Percentiles rank a stretch among this genome's conserved stretches.
phyloP scores from a whole-genome alignment of 179 eudicot genomes.

The Spinacia oleracea region DNA sequence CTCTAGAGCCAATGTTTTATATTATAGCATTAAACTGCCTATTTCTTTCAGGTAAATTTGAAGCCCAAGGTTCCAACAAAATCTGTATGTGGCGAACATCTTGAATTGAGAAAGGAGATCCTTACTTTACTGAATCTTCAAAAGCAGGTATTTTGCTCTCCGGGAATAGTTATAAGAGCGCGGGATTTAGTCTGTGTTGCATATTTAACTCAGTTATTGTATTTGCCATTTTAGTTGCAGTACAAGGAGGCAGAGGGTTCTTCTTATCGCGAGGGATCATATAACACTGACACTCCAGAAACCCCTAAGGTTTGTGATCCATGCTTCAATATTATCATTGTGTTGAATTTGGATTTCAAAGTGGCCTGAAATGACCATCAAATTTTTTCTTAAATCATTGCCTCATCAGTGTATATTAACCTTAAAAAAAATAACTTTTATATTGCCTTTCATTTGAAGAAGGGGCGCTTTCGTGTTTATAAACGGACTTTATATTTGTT shows the following conservation, averaged over 20 bases:
- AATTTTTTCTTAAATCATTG: not conserved
- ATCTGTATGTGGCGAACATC: conserved; percentile 97
- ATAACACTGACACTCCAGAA: conserved; percentile 69
- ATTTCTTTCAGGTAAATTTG: conserved; percentile 68
- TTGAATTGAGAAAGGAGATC: conserved; percentile 90
- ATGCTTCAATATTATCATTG: not conserved
- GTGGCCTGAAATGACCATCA: not conserved
- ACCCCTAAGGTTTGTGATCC: conserved; percentile 63
- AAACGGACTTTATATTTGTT: not conserved
- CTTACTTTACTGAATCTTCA: conserved; percentile 88
- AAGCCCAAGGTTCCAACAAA: conserved; percentile 97
- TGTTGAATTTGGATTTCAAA: not conserved
- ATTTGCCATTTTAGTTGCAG: conserved; percentile 60
- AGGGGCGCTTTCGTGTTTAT: not conserved
- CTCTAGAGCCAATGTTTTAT: not conserved
- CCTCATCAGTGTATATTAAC: not conserved
- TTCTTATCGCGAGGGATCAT: conserved; percentile 79
- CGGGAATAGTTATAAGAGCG: not conserved
- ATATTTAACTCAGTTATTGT: conserved; percentile 17
- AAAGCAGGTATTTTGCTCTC: conserved; percentile 59
- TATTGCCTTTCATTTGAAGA: not conserved
- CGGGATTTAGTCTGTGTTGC: not conserved
- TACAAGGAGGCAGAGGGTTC: conserved; percentile 90
- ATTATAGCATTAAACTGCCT: not conserved
- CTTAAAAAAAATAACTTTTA: not conserved